A percentile compares a stretch with the other conserved stretches of the same genome.
Evolutionary conservation across 2,329 filamentous ascomycete species (phyloP).

Genomic region (Lasiodiplodia sp.): DNA sequence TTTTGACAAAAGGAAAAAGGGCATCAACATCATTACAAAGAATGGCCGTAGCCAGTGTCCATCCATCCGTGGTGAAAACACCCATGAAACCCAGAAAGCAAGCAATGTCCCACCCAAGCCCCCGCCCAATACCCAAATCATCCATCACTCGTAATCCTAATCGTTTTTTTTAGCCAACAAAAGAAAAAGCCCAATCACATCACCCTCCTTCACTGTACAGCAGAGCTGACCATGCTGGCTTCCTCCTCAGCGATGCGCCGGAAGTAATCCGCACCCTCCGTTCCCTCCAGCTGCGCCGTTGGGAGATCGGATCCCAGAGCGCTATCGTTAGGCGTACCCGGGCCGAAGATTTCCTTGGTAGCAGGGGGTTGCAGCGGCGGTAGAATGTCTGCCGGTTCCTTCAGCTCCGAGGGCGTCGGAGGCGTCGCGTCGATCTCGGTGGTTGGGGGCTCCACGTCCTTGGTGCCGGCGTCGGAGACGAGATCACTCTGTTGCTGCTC

Average conservation of each 20-base stretch:
- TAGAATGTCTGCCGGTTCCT: conserved; percentile 40
- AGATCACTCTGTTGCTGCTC: neutral
- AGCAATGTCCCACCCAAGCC: neutral
- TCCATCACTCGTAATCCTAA: neutral
- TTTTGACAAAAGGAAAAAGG: neutral
- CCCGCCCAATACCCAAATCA: neutral
- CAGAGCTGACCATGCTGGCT: conserved; percentile 34
- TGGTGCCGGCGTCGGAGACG: conserved; percentile 11
- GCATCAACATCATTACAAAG: conserved; percentile 17
- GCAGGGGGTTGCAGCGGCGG: conserved; percentile 32
- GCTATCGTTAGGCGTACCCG: conserved; percentile 41
- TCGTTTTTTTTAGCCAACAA: neutral
- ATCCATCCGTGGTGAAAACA: neutral
- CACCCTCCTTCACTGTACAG: neutral
- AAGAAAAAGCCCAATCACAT: neutral
- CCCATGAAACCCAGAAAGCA: neutral
- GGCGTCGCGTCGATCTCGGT: conserved; percentile 17
- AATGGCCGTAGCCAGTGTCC: conserved; percentile 25
- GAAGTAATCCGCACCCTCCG: conserved; percentile 45
- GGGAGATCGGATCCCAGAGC: conserved; percentile 48
- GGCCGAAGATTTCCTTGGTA: conserved; percentile 12
- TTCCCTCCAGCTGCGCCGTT: conserved; percentile 38
- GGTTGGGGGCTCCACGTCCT: conserved; percentile 21
- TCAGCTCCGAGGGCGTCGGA: conserved; percentile 20
- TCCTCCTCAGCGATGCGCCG: conserved; percentile 45